phyloP scores from a whole-genome alignment of 1,139 yeast species.

The Candida sp. region DNA sequence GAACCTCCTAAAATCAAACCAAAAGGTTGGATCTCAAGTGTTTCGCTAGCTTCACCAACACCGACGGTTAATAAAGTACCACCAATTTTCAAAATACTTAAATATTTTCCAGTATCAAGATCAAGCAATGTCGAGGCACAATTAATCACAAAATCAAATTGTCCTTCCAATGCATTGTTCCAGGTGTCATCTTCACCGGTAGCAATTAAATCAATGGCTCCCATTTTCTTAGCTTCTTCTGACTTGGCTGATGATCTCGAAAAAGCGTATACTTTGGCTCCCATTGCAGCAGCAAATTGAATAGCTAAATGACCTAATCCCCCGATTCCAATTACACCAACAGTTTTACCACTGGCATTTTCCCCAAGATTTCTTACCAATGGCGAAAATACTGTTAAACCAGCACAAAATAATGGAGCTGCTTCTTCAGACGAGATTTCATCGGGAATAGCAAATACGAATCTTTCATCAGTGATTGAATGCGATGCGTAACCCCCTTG shows the following conservation, averaged over 20 bases:
- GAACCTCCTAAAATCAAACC: conserved; percentile 39
- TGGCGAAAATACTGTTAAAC: conserved; percentile 60
- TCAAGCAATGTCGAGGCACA: conserved; percentile 41
- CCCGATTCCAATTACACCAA: conserved; percentile 44
- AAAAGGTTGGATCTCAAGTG: conserved; percentile 19
- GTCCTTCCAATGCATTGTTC: conserved; percentile 20
- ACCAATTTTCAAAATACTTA: conserved; percentile 33
- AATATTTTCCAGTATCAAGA: conserved; percentile 23
- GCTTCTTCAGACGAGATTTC: conserved; percentile 39
- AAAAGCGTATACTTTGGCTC: conserved; percentile 35
- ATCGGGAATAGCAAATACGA: conserved; percentile 55
- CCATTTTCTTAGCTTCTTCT: conserved; percentile 29
- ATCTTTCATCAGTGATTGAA: conserved; percentile 47
- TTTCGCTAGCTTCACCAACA: conserved; percentile 31
- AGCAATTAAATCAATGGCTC: conserved; percentile 32
- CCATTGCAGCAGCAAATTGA: conserved; percentile 35
- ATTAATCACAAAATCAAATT: conserved; percentile 43
- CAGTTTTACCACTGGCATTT: conserved; percentile 22
- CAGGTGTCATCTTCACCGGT: conserved; percentile 28
- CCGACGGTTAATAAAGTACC: conserved; percentile 54
- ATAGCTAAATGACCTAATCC: conserved; percentile 39
- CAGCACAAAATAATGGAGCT: conserved; percentile 65
- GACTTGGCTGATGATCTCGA: conserved; percentile 30
- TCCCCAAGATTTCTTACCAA: conserved; percentile 29
- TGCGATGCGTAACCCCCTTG: conserved; percentile 60